Evolutionary conservation across 129 eudicot genomes (phyloP).

Genomic region (Lonicera japonica): DNA sequence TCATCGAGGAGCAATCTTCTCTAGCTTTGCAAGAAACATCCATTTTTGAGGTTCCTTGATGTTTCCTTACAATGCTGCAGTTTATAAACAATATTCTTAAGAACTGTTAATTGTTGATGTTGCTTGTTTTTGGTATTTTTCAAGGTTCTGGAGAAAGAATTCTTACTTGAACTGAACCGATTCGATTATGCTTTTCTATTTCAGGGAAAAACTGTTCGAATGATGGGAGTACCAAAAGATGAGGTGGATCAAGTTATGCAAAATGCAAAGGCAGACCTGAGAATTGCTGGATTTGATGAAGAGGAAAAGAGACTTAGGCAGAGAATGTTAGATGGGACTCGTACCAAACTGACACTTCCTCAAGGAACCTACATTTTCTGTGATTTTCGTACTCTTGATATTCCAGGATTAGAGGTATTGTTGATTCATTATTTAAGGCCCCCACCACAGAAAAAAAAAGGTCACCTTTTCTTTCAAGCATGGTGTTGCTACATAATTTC

Average conservation of each 20-base stretch:
- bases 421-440: background rate
- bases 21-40: constrained; percentile 45
- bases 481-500: background rate
- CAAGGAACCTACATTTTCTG: constrained; percentile 70
- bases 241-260: constrained; percentile 75
- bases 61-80: background rate
- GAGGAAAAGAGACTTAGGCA: constrained; percentile 78
- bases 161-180: too few species aligned
- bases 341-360: constrained; percentile 53
- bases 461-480: too few species aligned
- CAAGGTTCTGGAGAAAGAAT: background rate
- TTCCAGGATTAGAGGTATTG: constrained; percentile 77
- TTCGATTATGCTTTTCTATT: background rate
- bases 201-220: constrained; percentile 73
- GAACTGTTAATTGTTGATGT: background rate
- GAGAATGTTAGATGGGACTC: constrained; percentile 34
- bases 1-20: constrained; percentile 62
- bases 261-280: constrained; percentile 48
- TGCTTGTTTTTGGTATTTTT: background rate
- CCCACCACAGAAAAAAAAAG: too few species aligned
- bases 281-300: constrained; percentile 90
- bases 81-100: background rate
- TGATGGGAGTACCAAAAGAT: constrained; percentile 82
- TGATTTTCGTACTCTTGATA: constrained; percentile 71
- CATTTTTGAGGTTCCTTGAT: constrained; percentile 44